Base-by-base conservation (phyloP, 345 rosid genomes). In the Salix dunnii region DNA sequence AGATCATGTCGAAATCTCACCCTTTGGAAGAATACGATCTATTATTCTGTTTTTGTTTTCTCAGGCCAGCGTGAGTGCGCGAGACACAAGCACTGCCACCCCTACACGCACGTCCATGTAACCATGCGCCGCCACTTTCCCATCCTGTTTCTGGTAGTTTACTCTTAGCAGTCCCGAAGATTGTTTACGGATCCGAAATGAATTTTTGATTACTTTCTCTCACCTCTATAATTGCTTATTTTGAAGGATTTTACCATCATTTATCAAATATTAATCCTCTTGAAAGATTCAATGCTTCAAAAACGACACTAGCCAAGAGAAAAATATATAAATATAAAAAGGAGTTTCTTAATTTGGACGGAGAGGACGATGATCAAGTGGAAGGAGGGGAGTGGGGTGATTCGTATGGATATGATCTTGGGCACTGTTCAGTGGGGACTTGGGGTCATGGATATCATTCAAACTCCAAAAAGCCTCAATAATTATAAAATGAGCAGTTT, bases 391-490 rank as follows among this genome's bases (percentile, higher is more conserved):
- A 9, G 10, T 7, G 43, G 12, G 43, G 43, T 21, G 23, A 36
- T 67, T 21, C 46, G 67, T 46, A 74, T 61, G 82, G 75, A 75
- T 60, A 53, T 73, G 64, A 72, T 70, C 67, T 73, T 20, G 28
- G 69, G 25, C 9, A 7, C 43, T 40, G 43, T 7, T 10, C 43
- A 1, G 43, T 21, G 31, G 31, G 58, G 68, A 76, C 17, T 31
- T 46, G 11, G 2, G 51, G 5, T 66, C 20, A 60, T 67, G 70
- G 72, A 73, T 42, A 78, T 61, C 36, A 43, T 79, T 69, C 76
- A 65, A 67, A 58, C 64, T 38, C 55, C 25, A 77, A 78, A 76
- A 12, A 36, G 63, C 73, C 40, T 7, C 27, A 18, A 67, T 4
- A 38, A 46, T 31, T 60, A 61, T 51, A 42, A 2, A 77, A 63